A percentile compares a stretch with the other conserved stretches of the same genome.
phyloP scores from a whole-genome alignment of 805 yeast genomes.

The Crinitomyces ghanaensis region DNA sequence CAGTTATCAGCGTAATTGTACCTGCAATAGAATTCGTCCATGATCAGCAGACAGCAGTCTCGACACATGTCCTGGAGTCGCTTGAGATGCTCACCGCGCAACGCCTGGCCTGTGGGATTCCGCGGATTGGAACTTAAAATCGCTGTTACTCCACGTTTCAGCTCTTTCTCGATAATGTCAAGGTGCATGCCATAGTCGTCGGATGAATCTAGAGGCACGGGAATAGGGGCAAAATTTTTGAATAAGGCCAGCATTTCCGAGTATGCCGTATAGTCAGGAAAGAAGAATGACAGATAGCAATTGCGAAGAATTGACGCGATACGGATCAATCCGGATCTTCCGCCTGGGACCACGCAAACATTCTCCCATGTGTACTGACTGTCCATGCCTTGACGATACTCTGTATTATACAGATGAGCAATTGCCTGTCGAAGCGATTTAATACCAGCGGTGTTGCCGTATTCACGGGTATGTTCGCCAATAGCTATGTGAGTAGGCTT shows the following conservation, averaged over 20 bases:
- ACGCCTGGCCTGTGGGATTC: constrained; percentile 49
- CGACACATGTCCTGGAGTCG: constrained; percentile 44
- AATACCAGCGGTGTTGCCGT: constrained; percentile 50
- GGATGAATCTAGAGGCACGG: constrained; percentile 46
- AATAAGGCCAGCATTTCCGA: constrained; percentile 54
- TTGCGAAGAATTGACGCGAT: constrained; percentile 50
- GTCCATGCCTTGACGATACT: constrained; percentile 36
- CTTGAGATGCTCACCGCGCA: constrained; percentile 36
- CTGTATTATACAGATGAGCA: constrained; percentile 43
- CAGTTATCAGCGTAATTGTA: constrained; percentile 44
- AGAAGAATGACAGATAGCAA: constrained; percentile 46
- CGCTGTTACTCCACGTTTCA: constrained; percentile 48
- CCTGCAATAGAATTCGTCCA: constrained; percentile 55
- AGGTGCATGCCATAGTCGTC: constrained; percentile 48
- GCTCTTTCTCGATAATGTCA: constrained; percentile 39
- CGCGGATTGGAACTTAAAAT: constrained; percentile 46
- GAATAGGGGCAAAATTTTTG: constrained; percentile 52
- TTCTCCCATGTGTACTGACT: constrained; percentile 48
- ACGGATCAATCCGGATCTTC: constrained; percentile 50
- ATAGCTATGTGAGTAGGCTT: constrained; percentile 40
- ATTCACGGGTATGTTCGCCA: constrained; percentile 40
- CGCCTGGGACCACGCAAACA: constrained; percentile 55
- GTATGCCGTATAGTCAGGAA: constrained; percentile 55
- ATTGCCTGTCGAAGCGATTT: constrained; percentile 45
- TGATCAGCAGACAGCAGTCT: constrained; percentile 40